Conservation (phyloP, 495 filamentous ascomycete genomes). For the Lichenothelia convexa region DNA sequence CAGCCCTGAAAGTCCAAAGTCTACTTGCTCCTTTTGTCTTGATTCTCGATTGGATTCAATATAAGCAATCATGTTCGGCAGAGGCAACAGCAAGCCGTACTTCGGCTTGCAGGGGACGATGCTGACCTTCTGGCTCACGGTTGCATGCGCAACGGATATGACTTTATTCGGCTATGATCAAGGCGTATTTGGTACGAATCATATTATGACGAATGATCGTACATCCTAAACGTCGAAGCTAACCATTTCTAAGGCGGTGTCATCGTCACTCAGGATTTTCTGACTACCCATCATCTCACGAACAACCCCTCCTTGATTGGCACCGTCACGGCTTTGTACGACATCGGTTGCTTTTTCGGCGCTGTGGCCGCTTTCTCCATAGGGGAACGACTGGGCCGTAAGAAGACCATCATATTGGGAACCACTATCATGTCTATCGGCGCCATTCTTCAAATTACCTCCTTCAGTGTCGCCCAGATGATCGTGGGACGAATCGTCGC, state of each 20-base stretch:
- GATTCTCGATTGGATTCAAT: too few species aligned
- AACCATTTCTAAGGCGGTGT: constrained; percentile 11
- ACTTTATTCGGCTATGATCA: constrained; percentile 21
- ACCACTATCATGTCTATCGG: constrained; percentile 38
- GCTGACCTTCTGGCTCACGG: constrained; percentile 13
- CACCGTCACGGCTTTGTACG: constrained; percentile 11
- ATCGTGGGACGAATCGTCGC: constrained; percentile 32
- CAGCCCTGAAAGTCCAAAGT: too few species aligned
- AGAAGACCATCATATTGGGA: constrained; percentile 10
- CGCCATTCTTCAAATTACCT: constrained; percentile 42
- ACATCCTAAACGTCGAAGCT: background rate
- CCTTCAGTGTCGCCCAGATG: constrained; percentile 43
- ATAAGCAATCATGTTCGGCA: too few species aligned
- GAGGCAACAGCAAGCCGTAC: too few species aligned
- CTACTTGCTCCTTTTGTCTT: too few species aligned
- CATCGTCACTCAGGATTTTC: constrained; percentile 15
- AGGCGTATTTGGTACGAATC: constrained; percentile 15
- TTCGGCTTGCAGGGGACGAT: constrained; percentile 10
- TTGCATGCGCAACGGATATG: constrained; percentile 18
- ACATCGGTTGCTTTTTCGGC: constrained; percentile 14
- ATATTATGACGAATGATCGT: background rate
- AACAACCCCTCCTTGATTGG: constrained; percentile 2
- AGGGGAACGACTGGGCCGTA: constrained; percentile 11
- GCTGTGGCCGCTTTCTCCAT: constrained; percentile 8
- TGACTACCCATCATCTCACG: constrained; percentile 9